Percentiles rank a stretch among this genome's conserved stretches.
These are phyloP conservation scores for Apiospora hydei DNA, from an alignment of 2,329 filamentous ascomycete genomes.

Conservation along the genomic window DNA sequence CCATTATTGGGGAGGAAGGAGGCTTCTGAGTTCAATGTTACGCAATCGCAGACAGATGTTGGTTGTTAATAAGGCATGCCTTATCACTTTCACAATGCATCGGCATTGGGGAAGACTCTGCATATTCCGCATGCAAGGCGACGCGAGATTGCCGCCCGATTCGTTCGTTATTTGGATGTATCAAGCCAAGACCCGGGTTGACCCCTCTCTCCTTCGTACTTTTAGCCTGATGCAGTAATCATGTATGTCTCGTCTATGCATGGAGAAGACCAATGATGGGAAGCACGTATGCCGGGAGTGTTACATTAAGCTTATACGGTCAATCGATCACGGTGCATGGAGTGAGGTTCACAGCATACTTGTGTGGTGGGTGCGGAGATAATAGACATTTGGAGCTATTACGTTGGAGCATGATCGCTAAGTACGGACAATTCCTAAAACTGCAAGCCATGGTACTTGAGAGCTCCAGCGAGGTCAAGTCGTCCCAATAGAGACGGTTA, in stretches of 20 bases:
- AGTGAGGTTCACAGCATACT: background rate
- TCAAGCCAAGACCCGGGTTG: background rate
- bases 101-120: background rate
- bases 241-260: slow-evolving; percentile 17
- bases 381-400: background rate
- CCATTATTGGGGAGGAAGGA: background rate
- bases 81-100: background rate
- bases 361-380: background rate
- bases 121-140: background rate
- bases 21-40: background rate
- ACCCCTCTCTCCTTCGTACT: background rate
- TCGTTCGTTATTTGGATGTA: background rate
- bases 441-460: background rate
- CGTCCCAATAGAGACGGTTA: background rate
- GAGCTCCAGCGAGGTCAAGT: background rate
- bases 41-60: background rate
- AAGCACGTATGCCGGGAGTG: background rate
- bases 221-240: background rate
- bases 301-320: background rate
- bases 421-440: background rate
- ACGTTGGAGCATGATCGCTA: background rate
- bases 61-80: background rate
- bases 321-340: background rate
- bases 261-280: background rate
- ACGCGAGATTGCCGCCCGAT: background rate